These are phyloP conservation scores for Colletotrichum camelliae DNA, from an alignment of 2,329 filamentous ascomycete species.

Conservation along the genomic window DNA sequence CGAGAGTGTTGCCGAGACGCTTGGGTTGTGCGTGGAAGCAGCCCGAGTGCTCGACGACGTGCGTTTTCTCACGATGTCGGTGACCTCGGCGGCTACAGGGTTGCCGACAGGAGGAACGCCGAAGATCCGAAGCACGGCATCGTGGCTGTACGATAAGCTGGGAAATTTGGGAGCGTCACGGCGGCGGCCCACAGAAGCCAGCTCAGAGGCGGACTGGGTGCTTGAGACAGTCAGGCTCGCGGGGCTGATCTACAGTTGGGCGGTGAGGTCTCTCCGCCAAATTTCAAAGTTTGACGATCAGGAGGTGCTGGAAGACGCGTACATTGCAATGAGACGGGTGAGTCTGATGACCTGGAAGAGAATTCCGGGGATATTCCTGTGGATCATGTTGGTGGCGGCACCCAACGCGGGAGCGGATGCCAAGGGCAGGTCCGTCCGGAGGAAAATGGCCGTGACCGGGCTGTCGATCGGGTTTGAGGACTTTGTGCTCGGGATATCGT, in stretches of 20 bases:
- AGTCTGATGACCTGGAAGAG: slow-evolving; percentile 32
- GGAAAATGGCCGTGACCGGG: slow-evolving; percentile 31
- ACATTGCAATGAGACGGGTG: slow-evolving; percentile 28
- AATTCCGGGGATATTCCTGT: slow-evolving; percentile 35
- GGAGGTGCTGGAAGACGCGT: slow-evolving; percentile 25
- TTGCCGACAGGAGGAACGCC: not conserved
- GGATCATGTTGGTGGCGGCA: slow-evolving; percentile 31
- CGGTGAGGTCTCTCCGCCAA: slow-evolving; percentile 28
- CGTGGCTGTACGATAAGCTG: slow-evolving; percentile 27
- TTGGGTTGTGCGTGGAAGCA: slow-evolving; percentile 22
- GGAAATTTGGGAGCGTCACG: not conserved
- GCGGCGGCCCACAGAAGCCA: not conserved
- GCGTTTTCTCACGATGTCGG: slow-evolving; percentile 29
- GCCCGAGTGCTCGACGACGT: slow-evolving; percentile 32
- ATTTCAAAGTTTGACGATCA: slow-evolving; percentile 28
- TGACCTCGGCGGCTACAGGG: slow-evolving; percentile 9
- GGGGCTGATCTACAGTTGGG: slow-evolving; percentile 29
- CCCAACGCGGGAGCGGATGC: slow-evolving; percentile 28
- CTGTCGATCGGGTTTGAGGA: slow-evolving; percentile 31
- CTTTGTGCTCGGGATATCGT: slow-evolving; percentile 29
- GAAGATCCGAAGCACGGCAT: slow-evolving; percentile 27
- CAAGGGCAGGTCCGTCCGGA: slow-evolving; percentile 32
- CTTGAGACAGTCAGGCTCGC: slow-evolving; percentile 28
- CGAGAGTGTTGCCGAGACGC: slow-evolving; percentile 4
- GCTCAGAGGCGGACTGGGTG: slow-evolving; percentile 20